phyloP scores from a whole-genome alignment of 1,284 basidiomycete species.

The Ustilago cynodontis region DNA sequence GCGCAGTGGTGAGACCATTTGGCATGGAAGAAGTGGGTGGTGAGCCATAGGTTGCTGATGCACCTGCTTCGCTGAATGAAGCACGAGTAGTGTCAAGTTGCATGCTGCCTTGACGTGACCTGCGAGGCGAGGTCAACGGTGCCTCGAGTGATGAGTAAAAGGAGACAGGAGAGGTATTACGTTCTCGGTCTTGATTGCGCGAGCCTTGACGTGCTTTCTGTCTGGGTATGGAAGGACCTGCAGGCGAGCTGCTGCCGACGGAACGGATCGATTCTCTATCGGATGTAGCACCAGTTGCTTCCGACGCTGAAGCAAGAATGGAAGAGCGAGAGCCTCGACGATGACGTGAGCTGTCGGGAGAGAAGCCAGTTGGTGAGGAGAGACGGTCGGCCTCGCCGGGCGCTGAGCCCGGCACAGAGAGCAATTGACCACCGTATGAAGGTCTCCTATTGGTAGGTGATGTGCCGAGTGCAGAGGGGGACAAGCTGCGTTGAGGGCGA shows the following conservation, averaged over 20 bases:
- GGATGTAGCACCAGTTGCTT: constrained; percentile 18
- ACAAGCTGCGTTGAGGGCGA: constrained; percentile 34
- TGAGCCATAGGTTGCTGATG: constrained; percentile 1
- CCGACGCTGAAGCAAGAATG: constrained; percentile 41
- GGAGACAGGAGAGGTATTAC: constrained; percentile 36
- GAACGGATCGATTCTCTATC: constrained; percentile 43
- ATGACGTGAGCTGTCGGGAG: constrained; percentile 20
- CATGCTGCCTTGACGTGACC: constrained; percentile 31
- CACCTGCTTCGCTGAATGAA: neutral
- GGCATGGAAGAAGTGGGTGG: constrained; percentile 1
- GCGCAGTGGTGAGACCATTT: neutral
- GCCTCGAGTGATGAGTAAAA: constrained; percentile 41
- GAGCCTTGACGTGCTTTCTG: constrained; percentile 16
- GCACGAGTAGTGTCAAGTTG: constrained; percentile 5
- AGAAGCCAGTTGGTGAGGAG: constrained; percentile 10
- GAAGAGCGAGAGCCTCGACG: constrained; percentile 48
- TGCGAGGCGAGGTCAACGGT: constrained; percentile 20
- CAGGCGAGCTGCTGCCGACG: constrained; percentile 28
- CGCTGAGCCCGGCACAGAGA: constrained; percentile 30
- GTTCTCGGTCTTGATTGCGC: constrained; percentile 22
- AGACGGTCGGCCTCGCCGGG: constrained; percentile 15
- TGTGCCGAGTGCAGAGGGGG: constrained; percentile 16
- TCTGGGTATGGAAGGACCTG: constrained; percentile 23
- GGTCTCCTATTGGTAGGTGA: constrained; percentile 19
- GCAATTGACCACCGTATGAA: constrained; percentile 24